Evolutionary conservation across 1,284 basidiomycete species (phyloP).

Genomic region (Butyriboletus regius): DNA sequence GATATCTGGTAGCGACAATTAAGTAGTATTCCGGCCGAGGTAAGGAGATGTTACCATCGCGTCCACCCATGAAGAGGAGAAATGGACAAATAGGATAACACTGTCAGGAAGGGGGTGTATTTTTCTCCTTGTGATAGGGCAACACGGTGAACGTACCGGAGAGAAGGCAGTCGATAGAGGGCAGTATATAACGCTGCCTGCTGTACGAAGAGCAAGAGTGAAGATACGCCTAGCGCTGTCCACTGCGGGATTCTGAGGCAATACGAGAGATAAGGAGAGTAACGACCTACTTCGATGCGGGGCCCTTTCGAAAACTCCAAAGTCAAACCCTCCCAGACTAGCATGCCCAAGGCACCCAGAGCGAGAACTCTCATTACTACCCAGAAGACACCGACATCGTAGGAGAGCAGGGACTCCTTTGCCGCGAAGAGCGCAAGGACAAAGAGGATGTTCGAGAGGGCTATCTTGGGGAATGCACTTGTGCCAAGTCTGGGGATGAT

Average conservation of each 20-base stretch:
- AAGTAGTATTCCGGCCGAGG: conserved; percentile 33
- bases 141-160: conserved; percentile 42
- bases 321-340: conserved; percentile 51
- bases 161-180: conserved; percentile 56
- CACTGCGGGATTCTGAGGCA: conserved; percentile 42
- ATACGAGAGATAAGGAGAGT: neutral
- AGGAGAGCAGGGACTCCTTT: conserved; percentile 57
- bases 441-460: conserved; percentile 55
- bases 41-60: conserved; percentile 44
- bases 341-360: conserved; percentile 52
- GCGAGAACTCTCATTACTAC: conserved; percentile 61
- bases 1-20: conserved; percentile 33
- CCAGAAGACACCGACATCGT: conserved; percentile 67
- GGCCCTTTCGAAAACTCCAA: conserved; percentile 47
- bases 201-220: conserved; percentile 60
- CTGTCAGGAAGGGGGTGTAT: conserved; percentile 32
- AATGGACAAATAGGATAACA: conserved; percentile 59
- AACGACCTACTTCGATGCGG: conserved; percentile 50
- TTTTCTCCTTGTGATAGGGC: neutral
- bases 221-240: conserved; percentile 59
- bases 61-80: conserved; percentile 57
- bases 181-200: conserved; percentile 56
- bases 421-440: conserved; percentile 55
- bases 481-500: conserved; percentile 39
- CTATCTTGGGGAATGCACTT: conserved; percentile 47